phyloP scores from a whole-genome alignment of 371 early-diverging fungal species.

The Mortierella sp. region DNA sequence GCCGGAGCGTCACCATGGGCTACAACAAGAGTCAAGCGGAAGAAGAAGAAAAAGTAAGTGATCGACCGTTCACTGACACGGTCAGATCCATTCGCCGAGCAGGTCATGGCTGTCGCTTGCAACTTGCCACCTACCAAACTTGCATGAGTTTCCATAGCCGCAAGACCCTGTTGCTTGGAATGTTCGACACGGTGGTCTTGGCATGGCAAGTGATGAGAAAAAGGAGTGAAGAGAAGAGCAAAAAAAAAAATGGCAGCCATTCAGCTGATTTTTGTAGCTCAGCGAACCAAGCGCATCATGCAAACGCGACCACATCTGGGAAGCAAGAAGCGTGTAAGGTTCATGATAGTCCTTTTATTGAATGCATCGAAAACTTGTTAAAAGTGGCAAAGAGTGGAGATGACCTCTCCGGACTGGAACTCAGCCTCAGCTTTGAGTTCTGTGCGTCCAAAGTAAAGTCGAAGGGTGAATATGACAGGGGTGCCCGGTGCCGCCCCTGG shows the following conservation, averaged over 20 bases:
- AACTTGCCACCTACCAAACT: constrained; percentile 10
- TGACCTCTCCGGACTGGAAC: constrained; percentile 49
- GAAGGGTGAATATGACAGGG: constrained; percentile 44
- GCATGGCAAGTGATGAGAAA: too few species aligned
- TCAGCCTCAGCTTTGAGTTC: constrained; percentile 52
- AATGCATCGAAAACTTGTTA: constrained; percentile 11
- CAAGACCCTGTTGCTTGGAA: constrained; percentile 24
- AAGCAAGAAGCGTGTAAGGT: too few species aligned
- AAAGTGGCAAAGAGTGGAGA: constrained; percentile 49
- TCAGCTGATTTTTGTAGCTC: too few species aligned
- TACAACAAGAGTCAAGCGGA: too few species aligned
- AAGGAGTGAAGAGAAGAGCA: too few species aligned
- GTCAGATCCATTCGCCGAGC: neutral
- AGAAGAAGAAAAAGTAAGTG: neutral
- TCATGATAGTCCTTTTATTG: too few species aligned
- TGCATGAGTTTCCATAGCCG: constrained; percentile 19
- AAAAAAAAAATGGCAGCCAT: too few species aligned
- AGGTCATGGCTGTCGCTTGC: neutral
- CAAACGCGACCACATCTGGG: too few species aligned
- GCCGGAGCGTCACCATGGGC: too few species aligned
- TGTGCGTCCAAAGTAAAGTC: constrained; percentile 49
- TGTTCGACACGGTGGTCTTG: constrained; percentile 6
- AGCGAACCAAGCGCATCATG: too few species aligned
- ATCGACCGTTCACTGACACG: too few species aligned
- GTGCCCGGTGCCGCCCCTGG: constrained; percentile 50